Base-by-base conservation (phyloP, 306 rosid genomes). In the Vigna radiata region DNA sequence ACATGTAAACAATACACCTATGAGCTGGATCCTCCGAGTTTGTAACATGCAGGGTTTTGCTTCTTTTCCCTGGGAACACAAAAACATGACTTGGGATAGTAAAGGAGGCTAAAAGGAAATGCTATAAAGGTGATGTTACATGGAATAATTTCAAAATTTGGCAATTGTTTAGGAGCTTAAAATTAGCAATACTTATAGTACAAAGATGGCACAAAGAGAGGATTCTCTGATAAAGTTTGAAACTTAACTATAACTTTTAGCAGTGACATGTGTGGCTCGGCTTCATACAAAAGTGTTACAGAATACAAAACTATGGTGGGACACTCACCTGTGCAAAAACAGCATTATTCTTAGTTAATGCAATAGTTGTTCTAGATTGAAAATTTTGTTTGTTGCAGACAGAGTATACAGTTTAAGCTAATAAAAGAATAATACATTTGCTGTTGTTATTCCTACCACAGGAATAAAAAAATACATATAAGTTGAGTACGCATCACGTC, bases 21-120 rank as follows among this genome's bases (percentile, higher is more conserved):
- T 84, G 68, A 78, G 88, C 86, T 87, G 86, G 86, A 76, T 82
- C 49, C 83, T 67, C 66, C 43, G 13, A 16, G 23, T 50, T 16
- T 69, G 76, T 56, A 63, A 74, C 84, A 78, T 72, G 79, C 77
- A 66, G 8, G 56, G 72, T 31, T 64, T 77, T 74, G 5, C 1
- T 14, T 29, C 41, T 84, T 64, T 62, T 71, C 85, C 68, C 25
- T 54, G 21, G 78, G 78, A 74, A 70, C 83, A 60, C 23, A 61
- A 68, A 50, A 78, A 2, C 76, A 72, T 44, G 70, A 59, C 43
- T 55, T 72, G 21, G 21, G 52, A 27, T 66, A 60, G 44, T 60
- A 65, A 83, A 44, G 74, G 5, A 52, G 21, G 25, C 68, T 52
- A 59, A 68, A 74, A 74, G 59, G 33, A 77, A 71, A 63, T 29